Conservation (phyloP, 163 green algal species). For the Scenedesmus sp. region DNA sequence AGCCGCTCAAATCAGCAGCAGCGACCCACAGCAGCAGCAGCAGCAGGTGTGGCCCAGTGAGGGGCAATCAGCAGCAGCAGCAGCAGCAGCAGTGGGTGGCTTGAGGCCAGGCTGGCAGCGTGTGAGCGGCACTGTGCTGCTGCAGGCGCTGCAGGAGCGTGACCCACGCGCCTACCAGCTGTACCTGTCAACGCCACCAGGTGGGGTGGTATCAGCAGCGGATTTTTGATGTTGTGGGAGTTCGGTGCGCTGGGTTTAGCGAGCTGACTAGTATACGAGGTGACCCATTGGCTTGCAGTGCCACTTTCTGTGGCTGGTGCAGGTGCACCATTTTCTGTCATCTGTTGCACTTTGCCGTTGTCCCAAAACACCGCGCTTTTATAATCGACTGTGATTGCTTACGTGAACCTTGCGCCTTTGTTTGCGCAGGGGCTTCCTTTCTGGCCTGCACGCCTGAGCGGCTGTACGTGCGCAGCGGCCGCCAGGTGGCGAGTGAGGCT, state of each 20-base stretch:
- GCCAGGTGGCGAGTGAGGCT: slow-evolving; percentile 87
- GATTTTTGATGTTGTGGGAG: no score
- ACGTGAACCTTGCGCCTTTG: background rate
- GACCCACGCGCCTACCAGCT: slow-evolving; percentile 92
- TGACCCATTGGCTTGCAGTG: no score
- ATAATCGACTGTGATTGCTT: background rate
- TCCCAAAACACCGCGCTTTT: background rate
- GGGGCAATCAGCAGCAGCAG: slow-evolving; percentile 1
- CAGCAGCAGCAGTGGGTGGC: slow-evolving; percentile 31
- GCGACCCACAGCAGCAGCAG: background rate
- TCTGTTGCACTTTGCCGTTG: no score
- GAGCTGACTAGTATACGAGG: no score
- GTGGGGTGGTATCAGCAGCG: background rate
- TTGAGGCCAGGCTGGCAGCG: slow-evolving; percentile 4
- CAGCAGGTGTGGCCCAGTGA: no score
- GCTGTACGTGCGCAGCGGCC: slow-evolving; percentile 86
- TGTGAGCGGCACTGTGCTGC: slow-evolving; percentile 63
- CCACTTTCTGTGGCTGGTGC: no score
- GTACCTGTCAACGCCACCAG: slow-evolving; percentile 66
- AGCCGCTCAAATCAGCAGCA: background rate
- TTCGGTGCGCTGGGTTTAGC: no score
- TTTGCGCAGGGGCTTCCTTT: slow-evolving; percentile 75
- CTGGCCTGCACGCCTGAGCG: slow-evolving; percentile 94
- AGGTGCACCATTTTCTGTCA: no score
- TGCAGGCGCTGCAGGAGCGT: slow-evolving; percentile 83